phyloP scores from a whole-genome alignment of 2,329 filamentous ascomycete species.

The Xenoacremonium recifei region DNA sequence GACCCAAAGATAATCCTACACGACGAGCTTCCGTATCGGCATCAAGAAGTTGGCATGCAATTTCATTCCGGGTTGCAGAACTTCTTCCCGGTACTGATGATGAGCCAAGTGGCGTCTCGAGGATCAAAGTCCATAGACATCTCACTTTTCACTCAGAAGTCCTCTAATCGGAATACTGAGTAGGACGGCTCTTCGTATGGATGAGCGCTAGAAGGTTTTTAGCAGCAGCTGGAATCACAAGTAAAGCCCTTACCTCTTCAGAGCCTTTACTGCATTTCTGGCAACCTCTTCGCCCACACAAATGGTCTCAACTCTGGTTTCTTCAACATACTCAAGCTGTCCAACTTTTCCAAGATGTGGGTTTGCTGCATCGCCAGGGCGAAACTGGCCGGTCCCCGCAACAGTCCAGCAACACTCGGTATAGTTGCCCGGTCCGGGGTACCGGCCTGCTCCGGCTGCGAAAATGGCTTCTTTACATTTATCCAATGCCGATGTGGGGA shows the following conservation, averaged over 20 bases:
- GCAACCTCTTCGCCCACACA: constrained; percentile 58
- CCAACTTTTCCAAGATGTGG: constrained; percentile 61
- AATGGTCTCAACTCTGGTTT: constrained; percentile 62
- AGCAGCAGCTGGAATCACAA: neutral
- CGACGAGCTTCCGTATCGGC: neutral
- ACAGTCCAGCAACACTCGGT: constrained; percentile 53
- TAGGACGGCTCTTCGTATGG: constrained; percentile 26
- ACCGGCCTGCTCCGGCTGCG: constrained; percentile 55
- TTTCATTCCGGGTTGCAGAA: constrained; percentile 3
- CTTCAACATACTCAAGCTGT: constrained; percentile 56
- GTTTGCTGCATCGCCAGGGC: constrained; percentile 58
- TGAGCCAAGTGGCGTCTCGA: no score
- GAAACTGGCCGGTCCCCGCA: constrained; percentile 63
- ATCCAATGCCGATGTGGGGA: constrained; percentile 42
- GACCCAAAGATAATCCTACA: no score
- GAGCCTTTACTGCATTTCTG: constrained; percentile 56
- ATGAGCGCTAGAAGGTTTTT: constrained; percentile 24
- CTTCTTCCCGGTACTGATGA: constrained; percentile 4
- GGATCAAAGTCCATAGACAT: neutral
- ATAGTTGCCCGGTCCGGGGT: constrained; percentile 50
- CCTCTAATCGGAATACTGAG: constrained; percentile 22
- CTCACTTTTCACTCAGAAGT: constrained; percentile 15
- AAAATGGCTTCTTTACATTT: constrained; percentile 56
- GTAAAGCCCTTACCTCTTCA: constrained; percentile 57
- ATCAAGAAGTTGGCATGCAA: neutral